Conservation (phyloP, 2,329 filamentous ascomycete genomes). For the Periconia sp. region DNA sequence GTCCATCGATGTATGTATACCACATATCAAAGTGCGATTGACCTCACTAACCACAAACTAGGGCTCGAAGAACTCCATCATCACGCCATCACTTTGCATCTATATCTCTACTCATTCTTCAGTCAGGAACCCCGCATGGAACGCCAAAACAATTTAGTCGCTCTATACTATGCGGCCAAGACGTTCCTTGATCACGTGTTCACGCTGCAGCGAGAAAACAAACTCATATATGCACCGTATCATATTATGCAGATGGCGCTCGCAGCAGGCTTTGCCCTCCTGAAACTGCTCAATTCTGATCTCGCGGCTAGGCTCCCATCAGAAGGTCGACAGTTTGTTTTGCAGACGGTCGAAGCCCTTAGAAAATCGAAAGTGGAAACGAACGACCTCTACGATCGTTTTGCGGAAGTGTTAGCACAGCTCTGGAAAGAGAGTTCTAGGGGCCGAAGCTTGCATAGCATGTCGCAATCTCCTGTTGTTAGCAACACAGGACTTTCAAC, state of each 20-base stretch:
- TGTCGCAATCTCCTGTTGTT: slow-evolving; percentile 40
- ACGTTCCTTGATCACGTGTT: slow-evolving; percentile 64
- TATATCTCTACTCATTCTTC: slow-evolving; percentile 79
- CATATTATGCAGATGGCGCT: slow-evolving; percentile 85
- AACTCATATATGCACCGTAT: slow-evolving; percentile 69
- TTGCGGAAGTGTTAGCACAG: slow-evolving; percentile 84
- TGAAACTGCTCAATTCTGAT: slow-evolving; percentile 76
- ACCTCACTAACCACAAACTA: slow-evolving; percentile 15
- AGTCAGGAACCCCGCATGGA: slow-evolving; percentile 69
- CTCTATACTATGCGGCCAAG: slow-evolving; percentile 71
- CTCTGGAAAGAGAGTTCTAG: slow-evolving; percentile 69
- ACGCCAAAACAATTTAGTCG: slow-evolving; percentile 66
- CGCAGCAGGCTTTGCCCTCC: slow-evolving; percentile 74
- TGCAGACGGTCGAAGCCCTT: slow-evolving; percentile 69
- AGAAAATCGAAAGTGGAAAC: slow-evolving; percentile 72
- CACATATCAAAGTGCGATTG: not conserved
- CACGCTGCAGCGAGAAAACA: slow-evolving; percentile 57
- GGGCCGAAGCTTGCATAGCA: slow-evolving; percentile 39
- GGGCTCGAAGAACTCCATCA: slow-evolving; percentile 63
- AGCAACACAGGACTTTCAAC: slow-evolving; percentile 33
- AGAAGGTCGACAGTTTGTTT: slow-evolving; percentile 69
- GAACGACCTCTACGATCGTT: slow-evolving; percentile 77
- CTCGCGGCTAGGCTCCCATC: slow-evolving; percentile 66
- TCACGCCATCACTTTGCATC: slow-evolving; percentile 71
- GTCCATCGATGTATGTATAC: slow-evolving; percentile 32